phyloP scores from a whole-genome alignment of 2,329 filamentous ascomycete species.

The Aspergillus terreus region DNA sequence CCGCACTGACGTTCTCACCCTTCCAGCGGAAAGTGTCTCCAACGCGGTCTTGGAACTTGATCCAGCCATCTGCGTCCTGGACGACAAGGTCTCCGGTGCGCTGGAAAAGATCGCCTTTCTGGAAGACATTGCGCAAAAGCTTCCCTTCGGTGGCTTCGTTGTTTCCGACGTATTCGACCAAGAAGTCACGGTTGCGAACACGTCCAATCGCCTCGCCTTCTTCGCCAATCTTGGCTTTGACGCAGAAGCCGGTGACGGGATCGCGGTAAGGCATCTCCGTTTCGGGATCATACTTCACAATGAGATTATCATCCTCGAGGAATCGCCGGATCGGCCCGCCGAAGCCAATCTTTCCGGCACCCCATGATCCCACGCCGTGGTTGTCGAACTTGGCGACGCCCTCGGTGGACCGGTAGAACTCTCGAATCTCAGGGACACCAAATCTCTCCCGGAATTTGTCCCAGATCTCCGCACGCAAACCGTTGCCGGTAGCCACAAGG shows the following conservation, averaged over 20 bases:
- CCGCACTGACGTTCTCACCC: conserved; percentile 47
- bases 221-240: conserved; percentile 34
- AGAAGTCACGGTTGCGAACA: conserved; percentile 35
- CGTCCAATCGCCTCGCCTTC: conserved; percentile 46
- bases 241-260: conserved; percentile 43
- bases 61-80: conserved; percentile 40
- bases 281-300: conserved; percentile 43
- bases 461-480: conserved; percentile 48
- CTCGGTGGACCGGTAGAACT: conserved; percentile 49
- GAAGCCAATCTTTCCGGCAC: conserved; percentile 44
- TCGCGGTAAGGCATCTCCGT: conserved; percentile 41
- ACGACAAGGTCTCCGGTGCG: conserved; percentile 45
- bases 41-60: conserved; percentile 44
- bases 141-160: conserved; percentile 43
- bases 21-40: conserved; percentile 40
- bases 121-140: conserved; percentile 42
- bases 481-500: conserved; percentile 47
- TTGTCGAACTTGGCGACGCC: conserved; percentile 47
- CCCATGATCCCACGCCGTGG: conserved; percentile 37
- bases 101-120: conserved; percentile 45
- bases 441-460: conserved; percentile 44
- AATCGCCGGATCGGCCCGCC: conserved; percentile 38
- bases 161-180: conserved; percentile 43
- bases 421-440: conserved; percentile 43
- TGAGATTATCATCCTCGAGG: conserved; percentile 41